Base-by-base conservation (phyloP, 176 grass and related monocot genomes). In the Lolium perenne region DNA sequence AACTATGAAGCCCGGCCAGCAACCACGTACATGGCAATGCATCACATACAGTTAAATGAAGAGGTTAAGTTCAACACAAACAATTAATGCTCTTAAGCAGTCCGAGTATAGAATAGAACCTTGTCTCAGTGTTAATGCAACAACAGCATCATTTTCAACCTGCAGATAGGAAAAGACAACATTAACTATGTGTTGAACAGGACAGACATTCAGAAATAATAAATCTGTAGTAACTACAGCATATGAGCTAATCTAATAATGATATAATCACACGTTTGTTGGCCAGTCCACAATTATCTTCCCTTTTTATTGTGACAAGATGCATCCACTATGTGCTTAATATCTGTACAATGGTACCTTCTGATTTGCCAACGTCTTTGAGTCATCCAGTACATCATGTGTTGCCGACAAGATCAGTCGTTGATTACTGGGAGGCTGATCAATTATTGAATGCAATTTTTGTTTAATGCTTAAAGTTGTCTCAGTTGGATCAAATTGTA, bases 401-500 rank as follows among this genome's bases (percentile, higher is more conserved):
- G 82, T 94, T 58, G 86, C 51, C 17, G 86, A 35, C 84, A 92
- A 80, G 66, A 83, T 86, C 80, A 97, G 77, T 7, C 53, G 82
- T 67, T 97, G 94, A 70, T 89, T 90, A 72, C 87, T 76, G 3
- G 82, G 77, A 78, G 90, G 83, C 65, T 90, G 86, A 41, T 97
- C 90, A 47, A 94, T 89, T 47, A 94, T 70, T 73, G 76, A 63
- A 71, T 92, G 92, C 65, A 97, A 58, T 75, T 94, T 97, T 73
- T 97, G 86, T 59, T 97, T 94, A 45, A 97, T 92, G 50, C 86
- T 82, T 43, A 92, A 50, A 85, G 66, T 78, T 9, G 88, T 94
- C 70, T 97, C 94, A n/a, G 91, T 92, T 50, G 92, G 91, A 65
- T 97, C 94, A 81, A 92, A 97, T 74, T 97, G 94, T 78, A 97